A percentile compares a stretch with the other conserved stretches of the same genome.
Conservation (phyloP, 2,329 filamentous ascomycete species). For the Fusarium incarnatum region DNA sequence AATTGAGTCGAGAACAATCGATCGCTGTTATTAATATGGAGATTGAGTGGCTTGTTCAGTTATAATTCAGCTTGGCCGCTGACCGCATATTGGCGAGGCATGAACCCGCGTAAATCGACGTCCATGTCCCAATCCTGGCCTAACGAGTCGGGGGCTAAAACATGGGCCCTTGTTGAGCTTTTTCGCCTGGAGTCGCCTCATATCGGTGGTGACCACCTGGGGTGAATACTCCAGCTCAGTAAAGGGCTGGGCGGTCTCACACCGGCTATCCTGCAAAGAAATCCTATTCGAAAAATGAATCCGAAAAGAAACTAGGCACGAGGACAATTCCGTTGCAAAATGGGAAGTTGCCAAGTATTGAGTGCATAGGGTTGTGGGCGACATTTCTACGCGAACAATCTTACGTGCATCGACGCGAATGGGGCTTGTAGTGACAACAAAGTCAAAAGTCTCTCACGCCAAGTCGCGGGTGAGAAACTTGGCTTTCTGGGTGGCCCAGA, state of each 20-base stretch:
- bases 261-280: conserved; percentile 7
- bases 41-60: background rate
- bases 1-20: conserved; percentile 2
- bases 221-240: background rate
- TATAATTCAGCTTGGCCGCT: conserved; percentile 21
- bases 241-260: background rate
- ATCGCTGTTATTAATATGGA: conserved; percentile 4
- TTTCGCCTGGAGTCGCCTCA: conserved; percentile 15
- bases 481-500: conserved; percentile 9
- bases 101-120: conserved; percentile 21
- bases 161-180: conserved; percentile 18
- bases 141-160: conserved; percentile 7
- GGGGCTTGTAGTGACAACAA: conserved; percentile 8
- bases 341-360: conserved; percentile 8
- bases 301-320: background rate
- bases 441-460: background rate
- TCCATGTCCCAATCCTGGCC: conserved; percentile 27
- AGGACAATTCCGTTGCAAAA: background rate
- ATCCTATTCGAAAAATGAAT: conserved; percentile 10
- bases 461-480: conserved; percentile 10
- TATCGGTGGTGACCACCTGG: conserved; percentile 1
- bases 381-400: conserved; percentile 6
- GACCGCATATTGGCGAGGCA: conserved; percentile 37
- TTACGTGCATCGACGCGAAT: conserved; percentile 32
- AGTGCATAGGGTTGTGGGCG: conserved; percentile 4